Evolutionary conservation across 2,329 filamentous ascomycete species (phyloP).

Genomic region (Calonectria hongkongensis): DNA sequence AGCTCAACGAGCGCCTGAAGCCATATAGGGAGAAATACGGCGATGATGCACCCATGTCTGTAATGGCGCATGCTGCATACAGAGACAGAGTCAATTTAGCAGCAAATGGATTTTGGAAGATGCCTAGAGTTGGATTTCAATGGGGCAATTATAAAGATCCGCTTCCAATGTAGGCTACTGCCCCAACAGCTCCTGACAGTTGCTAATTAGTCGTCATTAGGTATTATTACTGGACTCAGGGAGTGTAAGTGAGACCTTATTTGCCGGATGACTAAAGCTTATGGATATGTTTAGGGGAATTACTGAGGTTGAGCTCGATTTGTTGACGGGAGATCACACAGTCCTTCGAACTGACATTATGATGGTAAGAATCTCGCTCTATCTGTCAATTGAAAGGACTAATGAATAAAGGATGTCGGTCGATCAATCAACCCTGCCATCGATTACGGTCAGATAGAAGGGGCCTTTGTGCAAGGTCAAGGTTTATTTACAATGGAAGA

Average conservation of each 20-base stretch:
- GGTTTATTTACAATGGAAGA: conserved; percentile 78
- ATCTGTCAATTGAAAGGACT: background rate
- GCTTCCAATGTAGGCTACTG: conserved; percentile 74
- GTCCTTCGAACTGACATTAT: conserved; percentile 90
- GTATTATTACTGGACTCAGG: conserved; percentile 28
- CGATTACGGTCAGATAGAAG: conserved; percentile 80
- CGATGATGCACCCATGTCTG: conserved; percentile 83
- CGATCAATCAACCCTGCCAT: conserved; percentile 77
- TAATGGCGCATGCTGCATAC: conserved; percentile 73
- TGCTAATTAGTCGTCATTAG: background rate
- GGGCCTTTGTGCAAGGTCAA: conserved; percentile 78
- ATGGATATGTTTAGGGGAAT: conserved; percentile 71
- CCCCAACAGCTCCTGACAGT: background rate
- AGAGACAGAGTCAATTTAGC: conserved; percentile 88
- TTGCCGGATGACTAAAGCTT: background rate
- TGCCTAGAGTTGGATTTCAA: conserved; percentile 91
- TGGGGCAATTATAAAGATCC: conserved; percentile 94
- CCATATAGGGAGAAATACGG: conserved; percentile 89
- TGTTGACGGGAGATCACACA: conserved; percentile 91
- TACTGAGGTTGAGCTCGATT: conserved; percentile 93
- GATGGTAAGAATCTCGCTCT: conserved; percentile 67
- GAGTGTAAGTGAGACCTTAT: background rate
- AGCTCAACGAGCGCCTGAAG: conserved; percentile 86
- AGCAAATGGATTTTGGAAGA: conserved; percentile 94
- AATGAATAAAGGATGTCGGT: conserved; percentile 66